Conservation (phyloP, 192 early-diverging fungal genomes). For the Coemansia sp. region DNA sequence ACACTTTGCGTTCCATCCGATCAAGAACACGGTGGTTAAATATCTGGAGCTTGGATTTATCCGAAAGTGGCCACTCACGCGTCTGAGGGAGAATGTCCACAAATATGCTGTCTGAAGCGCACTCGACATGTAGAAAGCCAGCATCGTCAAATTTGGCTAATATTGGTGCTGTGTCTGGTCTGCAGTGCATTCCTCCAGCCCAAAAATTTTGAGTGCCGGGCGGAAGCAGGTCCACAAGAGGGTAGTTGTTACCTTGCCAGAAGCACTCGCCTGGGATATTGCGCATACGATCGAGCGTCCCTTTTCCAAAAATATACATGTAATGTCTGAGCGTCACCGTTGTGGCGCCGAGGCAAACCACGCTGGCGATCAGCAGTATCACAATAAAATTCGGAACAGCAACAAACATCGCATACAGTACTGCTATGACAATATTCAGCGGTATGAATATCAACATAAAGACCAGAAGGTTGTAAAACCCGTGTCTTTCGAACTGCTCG, state of each 20-base stretch:
- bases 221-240: constrained; percentile 56
- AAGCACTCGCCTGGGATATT: constrained; percentile 42
- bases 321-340: constrained; percentile 42
- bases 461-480: constrained; percentile 60
- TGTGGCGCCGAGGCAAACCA: constrained; percentile 10
- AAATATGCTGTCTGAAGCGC: constrained; percentile 8
- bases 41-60: constrained; percentile 48
- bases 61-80: constrained; percentile 41
- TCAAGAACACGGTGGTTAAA: constrained; percentile 55
- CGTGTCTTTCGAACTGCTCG: constrained; percentile 59
- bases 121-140: constrained; percentile 45
- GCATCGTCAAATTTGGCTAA: constrained; percentile 38
- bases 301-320: constrained; percentile 48
- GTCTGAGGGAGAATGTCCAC: constrained; percentile 59
- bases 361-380: constrained; percentile 27
- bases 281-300: constrained; percentile 9
- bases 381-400: constrained; percentile 32
- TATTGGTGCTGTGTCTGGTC: constrained; percentile 25
- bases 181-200: constrained; percentile 49
- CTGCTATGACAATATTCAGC: constrained; percentile 48
- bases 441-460: constrained; percentile 55
- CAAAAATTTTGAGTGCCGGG: constrained; percentile 59
- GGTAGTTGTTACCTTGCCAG: constrained; percentile 55
- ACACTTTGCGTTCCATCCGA: constrained; percentile 20
- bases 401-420: constrained; percentile 35